These are phyloP conservation scores for Eremochloa ophiuroides DNA, from an alignment of 176 grass and related monocot genomes.

Conservation along the genomic window DNA sequence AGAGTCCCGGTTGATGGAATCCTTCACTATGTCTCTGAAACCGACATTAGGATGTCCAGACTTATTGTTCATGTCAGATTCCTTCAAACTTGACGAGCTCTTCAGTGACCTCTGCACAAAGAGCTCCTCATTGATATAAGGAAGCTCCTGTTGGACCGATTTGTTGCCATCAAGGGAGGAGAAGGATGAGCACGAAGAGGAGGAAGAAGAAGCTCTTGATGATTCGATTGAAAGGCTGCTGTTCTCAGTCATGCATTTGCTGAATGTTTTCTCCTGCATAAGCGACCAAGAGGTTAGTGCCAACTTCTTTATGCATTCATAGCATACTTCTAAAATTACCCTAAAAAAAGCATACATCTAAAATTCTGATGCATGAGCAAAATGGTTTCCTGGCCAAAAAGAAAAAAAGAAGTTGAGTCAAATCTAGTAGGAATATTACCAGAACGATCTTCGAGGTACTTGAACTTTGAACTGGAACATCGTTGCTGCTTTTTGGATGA, in stretches of 20 bases:
- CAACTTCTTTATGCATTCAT: background rate
- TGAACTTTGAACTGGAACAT: conserved; percentile 41
- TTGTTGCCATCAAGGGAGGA: conserved; percentile 71
- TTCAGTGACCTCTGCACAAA: conserved; percentile 47
- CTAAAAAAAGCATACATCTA: background rate
- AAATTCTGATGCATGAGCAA: background rate
- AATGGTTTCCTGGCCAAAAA: background rate
- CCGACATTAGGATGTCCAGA: conserved; percentile 18
- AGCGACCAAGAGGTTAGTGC: conserved; percentile 13
- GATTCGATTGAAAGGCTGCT: conserved; percentile 81
- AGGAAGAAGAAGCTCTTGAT: conserved; percentile 84
- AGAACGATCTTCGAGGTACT: conserved; percentile 52
- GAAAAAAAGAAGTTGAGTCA: background rate
- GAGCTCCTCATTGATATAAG: conserved; percentile 47
- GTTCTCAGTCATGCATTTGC: conserved; percentile 84
- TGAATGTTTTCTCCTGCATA: conserved; percentile 84
- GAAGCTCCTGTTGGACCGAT: conserved; percentile 53
- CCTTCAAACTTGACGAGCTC: conserved; percentile 45
- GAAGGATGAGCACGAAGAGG: conserved; percentile 82
- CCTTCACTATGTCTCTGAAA: conserved; percentile 76
- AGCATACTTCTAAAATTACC: background rate
- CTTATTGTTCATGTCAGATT: conserved; percentile 22
- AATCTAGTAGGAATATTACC: conserved; percentile 47
- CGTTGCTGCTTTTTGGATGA: conserved; percentile 35
- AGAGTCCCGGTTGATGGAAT: conserved; percentile 59